phyloP scores from a whole-genome alignment of 2,329 filamentous ascomycete genomes.

The Sporothrix luriei region DNA sequence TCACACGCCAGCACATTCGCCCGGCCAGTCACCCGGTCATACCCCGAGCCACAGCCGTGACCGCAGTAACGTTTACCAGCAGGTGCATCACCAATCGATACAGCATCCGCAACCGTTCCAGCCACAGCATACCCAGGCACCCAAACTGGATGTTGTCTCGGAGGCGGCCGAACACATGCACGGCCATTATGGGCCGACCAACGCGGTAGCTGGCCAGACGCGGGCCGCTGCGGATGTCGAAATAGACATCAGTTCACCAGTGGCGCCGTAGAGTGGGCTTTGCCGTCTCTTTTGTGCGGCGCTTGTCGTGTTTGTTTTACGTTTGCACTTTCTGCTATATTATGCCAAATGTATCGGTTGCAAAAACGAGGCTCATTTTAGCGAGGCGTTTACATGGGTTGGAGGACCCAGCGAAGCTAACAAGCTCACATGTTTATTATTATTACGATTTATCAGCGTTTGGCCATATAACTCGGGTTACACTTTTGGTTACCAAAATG shows the following conservation, averaged over 20 bases:
- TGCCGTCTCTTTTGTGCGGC: background rate
- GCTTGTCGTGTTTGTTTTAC: background rate
- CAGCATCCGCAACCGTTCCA: slow-evolving; percentile 12
- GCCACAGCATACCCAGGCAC: slow-evolving; percentile 3
- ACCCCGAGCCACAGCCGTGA: slow-evolving; percentile 15
- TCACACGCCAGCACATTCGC: slow-evolving; percentile 11
- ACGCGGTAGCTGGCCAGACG: slow-evolving; percentile 50
- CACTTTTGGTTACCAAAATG: background rate
- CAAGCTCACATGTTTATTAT: background rate
- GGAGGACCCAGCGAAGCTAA: background rate
- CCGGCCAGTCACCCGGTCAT: slow-evolving; percentile 15
- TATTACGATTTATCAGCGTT: background rate
- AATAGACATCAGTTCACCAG: slow-evolving; percentile 32
- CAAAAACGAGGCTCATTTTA: background rate
- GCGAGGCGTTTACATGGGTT: slow-evolving; percentile 9
- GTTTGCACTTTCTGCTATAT: background rate
- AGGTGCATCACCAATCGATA: slow-evolving; percentile 20
- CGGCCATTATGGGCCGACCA: slow-evolving; percentile 51
- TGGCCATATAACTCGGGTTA: no score
- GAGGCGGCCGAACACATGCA: slow-evolving; percentile 50
- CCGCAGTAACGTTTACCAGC: slow-evolving; percentile 18
- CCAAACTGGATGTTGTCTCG: slow-evolving; percentile 45
- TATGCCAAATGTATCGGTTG: background rate
- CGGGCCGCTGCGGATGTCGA: slow-evolving; percentile 37
- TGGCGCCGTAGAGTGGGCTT: slow-evolving; percentile 6